Evolutionary conservation across 441 rosid species (phyloP), one percentile per base, ranked within the genome.

Genomic region (Bruguiera hainesii): DNA sequence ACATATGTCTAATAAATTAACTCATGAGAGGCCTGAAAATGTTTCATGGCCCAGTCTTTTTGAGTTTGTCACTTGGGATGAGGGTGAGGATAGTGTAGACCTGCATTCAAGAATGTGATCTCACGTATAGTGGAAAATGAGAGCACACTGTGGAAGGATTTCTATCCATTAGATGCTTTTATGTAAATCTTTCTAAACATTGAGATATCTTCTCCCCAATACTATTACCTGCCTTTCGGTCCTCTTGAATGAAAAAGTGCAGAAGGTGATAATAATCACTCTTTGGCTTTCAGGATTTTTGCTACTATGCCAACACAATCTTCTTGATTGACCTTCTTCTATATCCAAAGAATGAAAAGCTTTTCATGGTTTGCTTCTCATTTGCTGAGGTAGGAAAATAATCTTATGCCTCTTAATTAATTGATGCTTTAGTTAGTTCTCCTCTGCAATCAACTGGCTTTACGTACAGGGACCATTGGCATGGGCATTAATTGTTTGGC

Each of bases 401-500:
- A 16, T 68, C 60, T 56, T 71, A 6, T 9, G 0, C 63, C 7
- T 28, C 67, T 62, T 28, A 33, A 48, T 71, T 66, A 13, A 74
- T 94, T 75, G 31, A 65, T 49, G 69, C 29, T 60, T 64, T 23
- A 6, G 7, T 49, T 28, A 51, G 39, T 61, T 56, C 56, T 42
- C 35, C 50, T 73, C 62, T 58, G 35, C 64, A 61, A 29, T 35
- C 56, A 4, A 63, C 19, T 65, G 35, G 56, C 70, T 76, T 68
- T 64, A 67, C 59, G 59, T 78, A 64, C 55, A 94, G 99, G 99
- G 99, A 68, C 99, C 99, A 18, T 76, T 94, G 75, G 99, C 96
- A 9, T 94, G 97, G 99, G 99, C 99, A 23, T 70, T 94, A 60
- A 89, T 94, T 65, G 92, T 94, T 31, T 94, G 99, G 99, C 92